A percentile compares a stretch with the other conserved stretches of the same genome.
These are phyloP conservation scores for Pseudopyrenochaeta lycopersici DNA, from an alignment of 2,329 filamentous ascomycete genomes.

Conservation along the genomic window DNA sequence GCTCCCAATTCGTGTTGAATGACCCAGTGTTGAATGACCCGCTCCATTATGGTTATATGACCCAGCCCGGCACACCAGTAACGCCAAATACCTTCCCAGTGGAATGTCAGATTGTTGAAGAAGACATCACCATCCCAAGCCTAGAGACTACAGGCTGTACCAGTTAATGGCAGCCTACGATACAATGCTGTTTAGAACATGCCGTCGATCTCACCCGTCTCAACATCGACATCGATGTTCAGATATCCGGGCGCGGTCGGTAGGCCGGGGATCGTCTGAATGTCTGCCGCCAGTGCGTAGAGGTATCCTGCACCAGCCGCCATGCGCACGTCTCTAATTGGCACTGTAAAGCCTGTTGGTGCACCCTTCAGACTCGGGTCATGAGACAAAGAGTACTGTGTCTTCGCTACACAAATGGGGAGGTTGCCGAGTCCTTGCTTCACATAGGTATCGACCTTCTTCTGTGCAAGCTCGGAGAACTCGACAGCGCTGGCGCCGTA, in stretches of 20 bases:
- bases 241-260: conserved; percentile 95
- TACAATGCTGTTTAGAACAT: conserved; percentile 72
- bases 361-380: conserved; percentile 94
- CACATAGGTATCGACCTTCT: conserved; percentile 95
- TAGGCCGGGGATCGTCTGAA: conserved; percentile 96
- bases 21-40: not conserved
- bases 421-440: conserved; percentile 91
- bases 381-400: conserved; percentile 95
- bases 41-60: not conserved
- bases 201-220: conserved; percentile 67
- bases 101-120: not conserved
- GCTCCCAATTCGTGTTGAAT: not conserved
- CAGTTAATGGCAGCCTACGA: not conserved
- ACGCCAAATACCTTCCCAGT: too few species aligned
- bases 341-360: conserved; percentile 91
- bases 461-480: conserved; percentile 92
- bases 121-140: not conserved
- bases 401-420: conserved; percentile 97
- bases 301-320: conserved; percentile 84
- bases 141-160: too few species aligned
- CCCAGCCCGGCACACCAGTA: not conserved
- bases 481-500: conserved; percentile 91
- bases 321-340: conserved; percentile 92
- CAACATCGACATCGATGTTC: conserved; percentile 78
- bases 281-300: conserved; percentile 94